A percentile compares a stretch with the other conserved stretches of the same genome.
Evolutionary conservation across 768 basidiomycete species (phyloP).

Genomic region (Auricularia auricula-judae): DNA sequence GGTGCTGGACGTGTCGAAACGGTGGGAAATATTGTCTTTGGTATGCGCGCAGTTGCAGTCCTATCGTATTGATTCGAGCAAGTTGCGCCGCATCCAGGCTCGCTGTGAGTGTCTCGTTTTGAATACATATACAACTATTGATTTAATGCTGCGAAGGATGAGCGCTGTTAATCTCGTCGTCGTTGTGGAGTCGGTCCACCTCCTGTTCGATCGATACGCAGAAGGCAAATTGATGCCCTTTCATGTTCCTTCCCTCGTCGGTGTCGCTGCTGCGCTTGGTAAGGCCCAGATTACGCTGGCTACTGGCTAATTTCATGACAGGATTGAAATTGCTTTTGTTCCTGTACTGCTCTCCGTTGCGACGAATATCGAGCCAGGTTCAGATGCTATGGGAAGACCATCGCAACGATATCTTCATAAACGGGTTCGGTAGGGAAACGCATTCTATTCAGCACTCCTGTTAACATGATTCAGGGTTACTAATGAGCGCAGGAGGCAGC

Average conservation of each 20-base stretch:
- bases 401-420: slow-evolving; percentile 83
- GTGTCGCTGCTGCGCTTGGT: slow-evolving; percentile 79
- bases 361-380: slow-evolving; percentile 80
- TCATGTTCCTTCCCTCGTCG: slow-evolving; percentile 72
- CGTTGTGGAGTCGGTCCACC: slow-evolving; percentile 74
- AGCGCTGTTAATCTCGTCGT: slow-evolving; percentile 83
- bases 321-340: slow-evolving; percentile 81
- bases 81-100: neutral
- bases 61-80: too few species aligned
- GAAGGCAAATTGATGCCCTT: slow-evolving; percentile 43
- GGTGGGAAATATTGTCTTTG: slow-evolving; percentile 82
- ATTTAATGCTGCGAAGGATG: slow-evolving; percentile 45
- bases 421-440: slow-evolving; percentile 47
- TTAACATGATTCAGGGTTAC: slow-evolving; percentile 39
- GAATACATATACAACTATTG: neutral
- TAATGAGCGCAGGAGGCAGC: slow-evolving; percentile 77
- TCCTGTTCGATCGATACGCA: slow-evolving; percentile 45
- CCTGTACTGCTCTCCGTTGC: slow-evolving; percentile 72
- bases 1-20: slow-evolving; percentile 82
- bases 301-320: slow-evolving; percentile 16
- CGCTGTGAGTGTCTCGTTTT: neutral
- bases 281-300: slow-evolving; percentile 7
- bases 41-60: slow-evolving; percentile 23
- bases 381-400: slow-evolving; percentile 93
- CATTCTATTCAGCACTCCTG: neutral